Evolutionary conservation across 495 filamentous ascomycete species (phyloP).

Genomic region (Penicillium alfredii): DNA sequence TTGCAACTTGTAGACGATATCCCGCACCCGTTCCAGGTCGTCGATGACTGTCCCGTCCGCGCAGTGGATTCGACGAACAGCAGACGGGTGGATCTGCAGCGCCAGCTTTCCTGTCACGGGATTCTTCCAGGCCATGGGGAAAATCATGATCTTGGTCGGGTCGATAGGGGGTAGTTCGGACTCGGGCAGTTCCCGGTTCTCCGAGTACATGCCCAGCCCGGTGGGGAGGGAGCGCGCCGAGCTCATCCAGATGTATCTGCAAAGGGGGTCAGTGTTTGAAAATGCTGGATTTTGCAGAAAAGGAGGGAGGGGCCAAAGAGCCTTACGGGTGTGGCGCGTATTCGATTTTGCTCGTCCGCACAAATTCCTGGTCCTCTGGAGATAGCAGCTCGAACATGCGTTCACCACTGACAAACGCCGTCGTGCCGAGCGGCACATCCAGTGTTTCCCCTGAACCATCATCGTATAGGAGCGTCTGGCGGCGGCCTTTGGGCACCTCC

Average conservation of each 20-base stretch:
- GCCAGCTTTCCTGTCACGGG: slow-evolving; percentile 60
- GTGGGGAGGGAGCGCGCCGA: slow-evolving; percentile 55
- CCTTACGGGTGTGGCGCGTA: slow-evolving; percentile 62
- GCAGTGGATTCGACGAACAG: slow-evolving; percentile 57
- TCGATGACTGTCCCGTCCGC: slow-evolving; percentile 59
- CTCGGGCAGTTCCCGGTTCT: slow-evolving; percentile 50
- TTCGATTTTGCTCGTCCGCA: slow-evolving; percentile 55
- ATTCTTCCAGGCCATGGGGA: slow-evolving; percentile 70
- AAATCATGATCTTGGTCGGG: slow-evolving; percentile 56
- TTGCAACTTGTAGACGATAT: slow-evolving; percentile 61
- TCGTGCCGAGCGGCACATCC: slow-evolving; percentile 66
- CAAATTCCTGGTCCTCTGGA: slow-evolving; percentile 59
- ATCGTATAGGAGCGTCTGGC: slow-evolving; percentile 62
- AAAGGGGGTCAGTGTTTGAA: slow-evolving; percentile 1
- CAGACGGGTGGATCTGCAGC: slow-evolving; percentile 65
- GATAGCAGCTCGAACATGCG: slow-evolving; percentile 58
- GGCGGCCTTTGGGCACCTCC: slow-evolving; percentile 55
- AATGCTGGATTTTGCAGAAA: no score
- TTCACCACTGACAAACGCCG: slow-evolving; percentile 64
- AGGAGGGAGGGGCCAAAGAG: neutral
- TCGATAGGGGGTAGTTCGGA: slow-evolving; percentile 58
- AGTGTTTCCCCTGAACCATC: slow-evolving; percentile 63
- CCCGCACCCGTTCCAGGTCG: slow-evolving; percentile 57
- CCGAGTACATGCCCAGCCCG: slow-evolving; percentile 60
- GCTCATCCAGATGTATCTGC: slow-evolving; percentile 67